Percentiles rank a stretch among this genome's conserved stretches.
Evolutionary conservation across 495 filamentous ascomycete species (phyloP).

Genomic region (Aeminium ludgeri): DNA sequence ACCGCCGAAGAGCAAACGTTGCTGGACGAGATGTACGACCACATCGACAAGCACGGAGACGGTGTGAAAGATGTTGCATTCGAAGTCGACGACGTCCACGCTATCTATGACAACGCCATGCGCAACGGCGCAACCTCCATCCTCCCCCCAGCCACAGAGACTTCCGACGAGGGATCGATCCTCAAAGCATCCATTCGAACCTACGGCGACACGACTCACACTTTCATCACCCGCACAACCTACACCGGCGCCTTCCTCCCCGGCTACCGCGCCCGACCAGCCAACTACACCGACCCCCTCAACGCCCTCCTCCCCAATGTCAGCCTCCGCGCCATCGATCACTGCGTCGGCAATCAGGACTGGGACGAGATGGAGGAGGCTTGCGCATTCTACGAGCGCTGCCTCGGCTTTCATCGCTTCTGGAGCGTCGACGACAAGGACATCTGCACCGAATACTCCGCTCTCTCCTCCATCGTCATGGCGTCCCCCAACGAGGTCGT

Average conservation of each 20-base stretch:
- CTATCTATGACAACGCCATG: conserved; percentile 54
- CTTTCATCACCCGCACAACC: conserved; percentile 47
- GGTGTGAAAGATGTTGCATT: conserved; percentile 71
- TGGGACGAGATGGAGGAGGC: conserved; percentile 74
- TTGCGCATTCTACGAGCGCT: conserved; percentile 65
- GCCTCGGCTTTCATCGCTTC: conserved; percentile 85
- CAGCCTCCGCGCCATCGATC: conserved; percentile 58
- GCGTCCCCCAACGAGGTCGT: conserved; percentile 61
- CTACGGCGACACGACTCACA: conserved; percentile 86
- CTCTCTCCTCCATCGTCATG: conserved; percentile 76
- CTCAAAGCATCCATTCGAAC: conserved; percentile 61
- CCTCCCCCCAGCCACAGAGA: conserved; percentile 33
- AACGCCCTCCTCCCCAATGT: conserved; percentile 33
- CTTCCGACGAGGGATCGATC: conserved; percentile 39
- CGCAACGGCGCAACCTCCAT: conserved; percentile 50
- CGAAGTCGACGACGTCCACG: conserved; percentile 68
- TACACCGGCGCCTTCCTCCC: conserved; percentile 68
- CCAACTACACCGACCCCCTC: conserved; percentile 1
- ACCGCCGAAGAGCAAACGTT: conserved; percentile 34
- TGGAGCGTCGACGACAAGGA: conserved; percentile 82
- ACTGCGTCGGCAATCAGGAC: conserved; percentile 87
- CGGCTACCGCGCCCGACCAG: conserved; percentile 44
- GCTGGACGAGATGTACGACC: conserved; percentile 52
- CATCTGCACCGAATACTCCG: conserved; percentile 77
- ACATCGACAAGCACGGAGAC: conserved; percentile 71